Conservation (phyloP, 352 stramenopile genomes). For the Globisporangium spinosum region DNA sequence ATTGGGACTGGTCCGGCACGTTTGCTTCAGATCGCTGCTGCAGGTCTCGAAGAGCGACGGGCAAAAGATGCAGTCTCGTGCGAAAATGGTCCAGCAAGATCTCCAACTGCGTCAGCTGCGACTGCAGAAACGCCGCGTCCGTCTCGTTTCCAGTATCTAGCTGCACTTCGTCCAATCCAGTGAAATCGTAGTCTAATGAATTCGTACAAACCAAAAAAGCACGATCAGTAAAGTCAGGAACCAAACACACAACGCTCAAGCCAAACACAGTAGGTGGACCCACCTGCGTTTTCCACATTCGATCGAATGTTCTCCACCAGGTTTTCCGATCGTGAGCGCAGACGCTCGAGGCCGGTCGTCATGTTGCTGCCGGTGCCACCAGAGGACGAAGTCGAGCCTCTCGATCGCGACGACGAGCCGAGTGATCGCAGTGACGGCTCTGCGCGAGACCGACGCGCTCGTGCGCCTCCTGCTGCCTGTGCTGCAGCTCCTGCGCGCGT, state of each 20-base stretch:
- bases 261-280: background rate
- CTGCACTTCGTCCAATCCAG: conserved; percentile 11
- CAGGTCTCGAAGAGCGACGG: conserved; percentile 40
- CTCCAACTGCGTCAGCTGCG: conserved; percentile 48
- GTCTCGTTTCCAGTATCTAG: conserved; percentile 16
- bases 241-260: background rate
- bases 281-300: conserved; percentile 41
- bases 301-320: conserved; percentile 37
- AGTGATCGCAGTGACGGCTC: conserved; percentile 11
- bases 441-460: conserved; percentile 8
- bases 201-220: background rate
- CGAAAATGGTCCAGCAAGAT: conserved; percentile 46
- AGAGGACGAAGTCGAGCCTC: background rate
- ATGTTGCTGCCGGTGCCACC: conserved; percentile 1
- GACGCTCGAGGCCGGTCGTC: conserved; percentile 17
- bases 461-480: background rate
- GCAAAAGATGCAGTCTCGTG: conserved; percentile 41
- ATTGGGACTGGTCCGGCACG: background rate
- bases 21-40: conserved; percentile 9
- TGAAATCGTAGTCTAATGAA: conserved; percentile 23
- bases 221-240: background rate
- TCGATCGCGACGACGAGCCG: background rate
- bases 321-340: conserved; percentile 34
- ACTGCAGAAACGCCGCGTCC: conserved; percentile 36
- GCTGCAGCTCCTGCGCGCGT: background rate